phyloP scores from a whole-genome alignment of 768 basidiomycete genomes.

The Boletellus emodensis region DNA sequence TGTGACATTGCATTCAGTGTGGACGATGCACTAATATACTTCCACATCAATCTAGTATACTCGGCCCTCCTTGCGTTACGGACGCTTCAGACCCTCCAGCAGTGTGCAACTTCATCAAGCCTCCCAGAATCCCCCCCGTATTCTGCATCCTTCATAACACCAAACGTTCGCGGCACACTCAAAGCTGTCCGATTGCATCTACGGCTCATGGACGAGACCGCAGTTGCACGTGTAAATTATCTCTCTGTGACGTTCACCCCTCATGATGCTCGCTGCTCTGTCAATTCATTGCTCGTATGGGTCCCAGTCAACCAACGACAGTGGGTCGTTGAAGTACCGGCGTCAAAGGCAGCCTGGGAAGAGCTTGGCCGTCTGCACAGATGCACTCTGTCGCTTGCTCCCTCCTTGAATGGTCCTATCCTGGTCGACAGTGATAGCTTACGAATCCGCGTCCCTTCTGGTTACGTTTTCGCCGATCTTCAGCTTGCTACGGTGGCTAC shows the following conservation, averaged over 20 bases:
- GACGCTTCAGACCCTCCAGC: conserved; percentile 42
- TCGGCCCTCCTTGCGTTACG: conserved; percentile 59
- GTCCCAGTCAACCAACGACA: conserved; percentile 45
- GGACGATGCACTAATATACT: conserved; percentile 46
- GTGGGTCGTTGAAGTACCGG: conserved; percentile 29
- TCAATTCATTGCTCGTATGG: conserved; percentile 48
- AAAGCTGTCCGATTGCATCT: conserved; percentile 46
- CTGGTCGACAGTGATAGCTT: conserved; percentile 57
- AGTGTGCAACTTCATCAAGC: conserved; percentile 16
- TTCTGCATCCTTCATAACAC: conserved; percentile 11
- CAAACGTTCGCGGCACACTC: conserved; percentile 33
- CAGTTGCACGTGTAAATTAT: conserved; percentile 37
- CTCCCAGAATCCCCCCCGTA: conserved; percentile 16
- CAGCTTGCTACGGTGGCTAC: conserved; percentile 66
- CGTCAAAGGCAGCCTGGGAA: conserved; percentile 56
- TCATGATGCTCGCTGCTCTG: conserved; percentile 29
- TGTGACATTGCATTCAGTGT: conserved; percentile 48
- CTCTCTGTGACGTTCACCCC: conserved; percentile 17
- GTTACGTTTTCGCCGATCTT: conserved; percentile 71
- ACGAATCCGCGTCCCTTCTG: conserved; percentile 75
- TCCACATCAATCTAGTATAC: conserved; percentile 69
- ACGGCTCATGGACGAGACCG: conserved; percentile 45
- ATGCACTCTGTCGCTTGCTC: conserved; percentile 41
- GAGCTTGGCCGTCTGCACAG: conserved; percentile 61
- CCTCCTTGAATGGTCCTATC: conserved; percentile 37